Evolutionary conservation across 441 rosid genomes (phyloP).

Genomic region (Brassica hybrid): DNA sequence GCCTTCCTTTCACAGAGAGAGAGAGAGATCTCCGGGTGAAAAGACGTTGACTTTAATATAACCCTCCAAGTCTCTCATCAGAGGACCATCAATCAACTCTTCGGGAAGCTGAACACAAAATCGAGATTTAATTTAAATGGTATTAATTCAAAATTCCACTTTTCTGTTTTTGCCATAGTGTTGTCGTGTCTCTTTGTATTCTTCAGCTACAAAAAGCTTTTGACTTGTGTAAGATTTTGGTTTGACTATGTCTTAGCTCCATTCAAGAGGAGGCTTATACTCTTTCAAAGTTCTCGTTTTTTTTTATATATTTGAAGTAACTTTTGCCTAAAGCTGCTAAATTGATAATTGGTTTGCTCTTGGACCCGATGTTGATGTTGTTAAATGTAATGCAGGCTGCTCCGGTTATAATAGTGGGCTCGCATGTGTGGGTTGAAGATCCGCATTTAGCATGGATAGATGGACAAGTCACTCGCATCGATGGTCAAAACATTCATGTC

Average conservation of each 20-base stretch:
- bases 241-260: conserved; percentile 29
- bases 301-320: neutral
- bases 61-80: conserved; percentile 7
- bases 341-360: neutral
- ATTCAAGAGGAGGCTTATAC: neutral
- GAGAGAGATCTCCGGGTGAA: conserved; percentile 5
- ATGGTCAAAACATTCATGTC: conserved; percentile 55
- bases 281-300: neutral
- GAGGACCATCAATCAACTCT: neutral
- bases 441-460: conserved; percentile 67
- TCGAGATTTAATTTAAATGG: conserved; percentile 27
- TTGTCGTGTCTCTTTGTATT: neutral
- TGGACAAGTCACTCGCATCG: conserved; percentile 64
- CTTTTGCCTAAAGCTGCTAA: neutral
- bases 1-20: conserved; percentile 5
- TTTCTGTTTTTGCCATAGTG: neutral
- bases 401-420: conserved; percentile 66
- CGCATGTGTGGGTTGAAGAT: conserved; percentile 83
- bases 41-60: conserved; percentile 25
- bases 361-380: conserved; percentile 10
- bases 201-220: neutral
- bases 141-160: neutral
- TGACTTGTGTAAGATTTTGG: conserved; percentile 10
- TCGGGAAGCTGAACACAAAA: neutral
- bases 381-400: conserved; percentile 46